Evolutionary conservation across 129 eudicot genomes (phyloP), one percentile per base, ranked within the genome.

Genomic region (Flaveria bidentis): DNA sequence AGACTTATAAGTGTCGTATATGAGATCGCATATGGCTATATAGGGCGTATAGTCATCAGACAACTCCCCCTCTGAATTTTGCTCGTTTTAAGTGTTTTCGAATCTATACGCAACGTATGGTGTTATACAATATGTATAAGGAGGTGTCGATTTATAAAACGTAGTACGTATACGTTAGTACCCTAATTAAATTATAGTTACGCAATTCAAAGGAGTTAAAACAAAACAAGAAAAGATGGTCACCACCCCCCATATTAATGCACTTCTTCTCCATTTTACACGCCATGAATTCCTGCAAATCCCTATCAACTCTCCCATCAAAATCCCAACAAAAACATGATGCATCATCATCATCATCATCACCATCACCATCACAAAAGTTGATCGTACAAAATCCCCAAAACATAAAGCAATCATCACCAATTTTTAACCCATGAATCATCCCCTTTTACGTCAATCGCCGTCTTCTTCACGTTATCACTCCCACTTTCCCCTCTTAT

Each of bases 381-480:
- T 33, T 39, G 1, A 64, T 3, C 47, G 3, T 64, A 64, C n/a
- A 10, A 49, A 49, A 13, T 45, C 25, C 2, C 47, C 41, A 61
- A 23, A 61, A 13, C 67, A 26, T 18, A 30, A 30, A 64, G 20
- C 10, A n/a, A 30, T 14, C 47, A 45, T 1, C 4, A 14, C 3
- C 69, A 16, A 64, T 36, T 33, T 64, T 64, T 64, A 41, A 20
- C 15, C 68, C 44, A 26, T 12, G 22, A 63, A 30, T 63, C 1
- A 15, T 33, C 26, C 42, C 49, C 39, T 65, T 65, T 15, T 47
- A 65, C 36, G 23, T 65, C 70, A 65, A 7, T 39, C 50, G 46
- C 69, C 69, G 69, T 64, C 13, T 64, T 36, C 23, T 3, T 62
- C 50, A 65, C 70, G 70, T 65, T 16, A 65, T n/a, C 50, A 65